A percentile compares a stretch with the other conserved stretches of the same genome.
Conservation (phyloP, 805 yeast species). For the Tanozyma kutaoensis region DNA sequence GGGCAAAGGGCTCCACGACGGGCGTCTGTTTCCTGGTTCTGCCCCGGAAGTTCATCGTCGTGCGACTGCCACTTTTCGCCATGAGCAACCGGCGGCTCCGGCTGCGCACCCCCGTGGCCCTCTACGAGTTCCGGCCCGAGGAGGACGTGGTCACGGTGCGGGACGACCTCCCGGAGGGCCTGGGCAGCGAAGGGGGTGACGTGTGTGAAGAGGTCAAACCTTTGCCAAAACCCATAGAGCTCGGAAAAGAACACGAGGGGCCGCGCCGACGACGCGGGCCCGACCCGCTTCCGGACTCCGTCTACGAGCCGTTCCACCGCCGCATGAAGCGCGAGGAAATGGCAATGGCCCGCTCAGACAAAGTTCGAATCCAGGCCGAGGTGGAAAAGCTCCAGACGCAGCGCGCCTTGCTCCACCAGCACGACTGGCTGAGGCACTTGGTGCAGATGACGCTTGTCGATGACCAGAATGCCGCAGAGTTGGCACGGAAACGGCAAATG, state of each 20-base stretch:
- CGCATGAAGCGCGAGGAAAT: slow-evolving; percentile 54
- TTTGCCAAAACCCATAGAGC: not conserved
- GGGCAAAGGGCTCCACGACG: too few relatives aligned
- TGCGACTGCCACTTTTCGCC: too few relatives aligned
- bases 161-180: too few relatives aligned
- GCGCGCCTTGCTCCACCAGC: slow-evolving; percentile 21
- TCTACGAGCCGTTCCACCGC: slow-evolving; percentile 36
- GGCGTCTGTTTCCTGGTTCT: too few relatives aligned
- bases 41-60: too few relatives aligned
- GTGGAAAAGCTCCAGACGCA: slow-evolving; percentile 40
- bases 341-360: slow-evolving; percentile 41
- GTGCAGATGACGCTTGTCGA: slow-evolving; percentile 36
- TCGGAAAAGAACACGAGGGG: not conserved
- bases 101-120: too few relatives aligned
- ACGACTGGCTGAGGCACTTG: slow-evolving; percentile 35
- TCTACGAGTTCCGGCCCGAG: too few relatives aligned
- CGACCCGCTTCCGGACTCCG: slow-evolving; percentile 33
- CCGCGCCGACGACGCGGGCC: slow-evolving; percentile 10
- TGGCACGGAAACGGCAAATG: slow-evolving; percentile 33
- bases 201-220: too few relatives aligned
- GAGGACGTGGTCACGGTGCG: too few relatives aligned
- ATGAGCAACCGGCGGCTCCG: too few relatives aligned
- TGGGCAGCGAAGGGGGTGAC: too few relatives aligned
- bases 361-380: slow-evolving; percentile 38
- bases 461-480: slow-evolving; percentile 37